Base-by-base conservation (phyloP, 768 basidiomycete genomes). In the Amanita fuliginea region DNA sequence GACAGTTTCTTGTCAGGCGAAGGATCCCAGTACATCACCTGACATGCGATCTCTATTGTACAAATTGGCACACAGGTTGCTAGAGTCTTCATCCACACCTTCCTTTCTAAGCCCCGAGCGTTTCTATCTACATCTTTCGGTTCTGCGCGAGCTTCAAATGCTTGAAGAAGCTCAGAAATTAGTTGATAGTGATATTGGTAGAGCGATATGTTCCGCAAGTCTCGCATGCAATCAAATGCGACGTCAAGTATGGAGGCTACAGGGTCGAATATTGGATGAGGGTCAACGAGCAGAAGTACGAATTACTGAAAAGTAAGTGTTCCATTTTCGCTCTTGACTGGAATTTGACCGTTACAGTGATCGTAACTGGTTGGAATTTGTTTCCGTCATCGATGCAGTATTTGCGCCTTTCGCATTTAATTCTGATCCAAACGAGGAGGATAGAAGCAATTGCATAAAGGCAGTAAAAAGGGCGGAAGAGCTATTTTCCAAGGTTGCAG, bases 311-410 rank as follows among this genome's bases (percentile, higher is more conserved):
- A 75, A 75, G 84, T 85, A 42, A 54, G 77, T 62, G 26, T 26
- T 46, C n/a, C 46, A 6, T 40, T 33, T 8, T 44, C 21, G 30
- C 26, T 19, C 33, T 33, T 19, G 22, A 42, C 18, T 32, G 18
- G 22, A 24, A 40, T 53, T 30, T 49, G 46, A 46, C 54, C 11
- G 53, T 47, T 11, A 49, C 39, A 81, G 88, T 33, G 85, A 91
- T 57, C 82, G 86, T 33, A 91, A 91, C 57, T 92, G 90, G 89
- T 69, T 87, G 4, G 87, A 89, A 57, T 89, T 91, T 60, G 62
- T 87, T 37, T 75, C 86, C 5, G 64, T 90, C 18, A 63, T 91
- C 4, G 82, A 91, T 53, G 80, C 78, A 1, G 72, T 81, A 7
- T 81, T 91, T 54, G 62, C 66, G 34, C 62, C 68, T 44, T 47